Percentiles rank a stretch among this genome's conserved stretches.
Conservation (phyloP, 1,284 basidiomycete species). For the Hypsizygus ulmarius region DNA sequence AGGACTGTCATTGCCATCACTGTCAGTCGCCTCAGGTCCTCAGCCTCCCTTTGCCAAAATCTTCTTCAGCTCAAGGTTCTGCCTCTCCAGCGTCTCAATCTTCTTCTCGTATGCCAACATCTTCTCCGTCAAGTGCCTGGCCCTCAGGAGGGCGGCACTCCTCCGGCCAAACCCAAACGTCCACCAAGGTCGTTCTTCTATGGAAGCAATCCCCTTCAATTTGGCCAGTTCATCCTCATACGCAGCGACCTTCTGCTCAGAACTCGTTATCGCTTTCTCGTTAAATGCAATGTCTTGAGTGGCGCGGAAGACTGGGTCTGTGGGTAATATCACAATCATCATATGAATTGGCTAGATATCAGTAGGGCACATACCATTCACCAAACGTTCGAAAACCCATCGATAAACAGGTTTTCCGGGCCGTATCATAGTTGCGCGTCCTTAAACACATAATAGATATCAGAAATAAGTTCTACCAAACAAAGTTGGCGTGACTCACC, state of each 20-base stretch:
- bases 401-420: slow-evolving; percentile 91
- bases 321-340: slow-evolving; percentile 3
- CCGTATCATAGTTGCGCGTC: slow-evolving; percentile 80
- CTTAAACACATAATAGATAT: slow-evolving; percentile 35
- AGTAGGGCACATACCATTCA: slow-evolving; percentile 53
- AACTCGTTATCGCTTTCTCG: slow-evolving; percentile 64
- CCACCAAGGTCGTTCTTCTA: slow-evolving; percentile 48
- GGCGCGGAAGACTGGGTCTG: slow-evolving; percentile 80
- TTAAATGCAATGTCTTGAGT: slow-evolving; percentile 83
- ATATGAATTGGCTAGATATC: background rate
- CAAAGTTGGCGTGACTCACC: slow-evolving; percentile 40
- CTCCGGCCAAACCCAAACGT: slow-evolving; percentile 32
- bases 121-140: slow-evolving; percentile 71
- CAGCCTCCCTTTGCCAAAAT: slow-evolving; percentile 38
- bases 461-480: background rate
- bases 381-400: slow-evolving; percentile 81
- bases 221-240: slow-evolving; percentile 77
- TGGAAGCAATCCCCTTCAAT: slow-evolving; percentile 57
- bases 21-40: too few species aligned
- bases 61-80: slow-evolving; percentile 69
- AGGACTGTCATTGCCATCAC: too few species aligned
- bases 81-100: slow-evolving; percentile 65
- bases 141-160: slow-evolving; percentile 60
- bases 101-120: slow-evolving; percentile 69
- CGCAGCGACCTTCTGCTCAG: slow-evolving; percentile 63